Evolutionary conservation across 2,329 filamentous ascomycete species (phyloP).

Genomic region (Aspergillus sp.): DNA sequence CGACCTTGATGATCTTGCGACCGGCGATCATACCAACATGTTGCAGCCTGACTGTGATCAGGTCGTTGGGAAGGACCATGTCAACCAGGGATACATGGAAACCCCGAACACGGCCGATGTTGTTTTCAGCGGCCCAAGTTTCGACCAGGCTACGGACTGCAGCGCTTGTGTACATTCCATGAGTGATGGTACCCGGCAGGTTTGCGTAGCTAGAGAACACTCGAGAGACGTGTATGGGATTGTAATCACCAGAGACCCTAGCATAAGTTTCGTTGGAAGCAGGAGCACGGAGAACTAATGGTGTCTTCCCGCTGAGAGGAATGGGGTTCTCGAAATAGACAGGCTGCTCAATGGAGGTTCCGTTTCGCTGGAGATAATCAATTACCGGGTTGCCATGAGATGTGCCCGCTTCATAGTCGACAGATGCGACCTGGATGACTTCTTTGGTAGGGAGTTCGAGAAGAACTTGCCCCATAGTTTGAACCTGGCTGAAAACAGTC

Average conservation of each 20-base stretch:
- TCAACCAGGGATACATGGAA: conserved; percentile 97
- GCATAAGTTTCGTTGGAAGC: conserved; percentile 98
- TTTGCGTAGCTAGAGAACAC: conserved; percentile 96
- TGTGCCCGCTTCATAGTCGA: conserved; percentile 87
- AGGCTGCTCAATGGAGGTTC: conserved; percentile 90
- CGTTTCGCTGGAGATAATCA: conserved; percentile 91
- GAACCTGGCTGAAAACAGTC: conserved; percentile 84
- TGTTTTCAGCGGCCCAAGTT: conserved; percentile 99
- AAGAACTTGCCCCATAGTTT: conserved; percentile 89
- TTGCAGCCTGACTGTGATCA: conserved; percentile 90
- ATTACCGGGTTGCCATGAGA: conserved; percentile 96
- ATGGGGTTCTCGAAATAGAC: conserved; percentile 98
- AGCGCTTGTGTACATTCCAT: conserved; percentile 99
- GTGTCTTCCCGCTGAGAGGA: conserved; percentile 87
- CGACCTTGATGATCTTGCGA: conserved; percentile 99
- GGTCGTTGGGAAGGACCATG: conserved; percentile 97
- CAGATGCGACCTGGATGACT: conserved; percentile 93
- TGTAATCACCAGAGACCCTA: conserved; percentile 96
- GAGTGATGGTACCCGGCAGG: conserved; percentile 93
- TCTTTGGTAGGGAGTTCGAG: conserved; percentile 96
- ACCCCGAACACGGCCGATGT: conserved; percentile 92
- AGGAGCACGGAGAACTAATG: conserved; percentile 83
- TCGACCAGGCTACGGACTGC: conserved; percentile 94
- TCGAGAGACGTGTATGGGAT: conserved; percentile 96
- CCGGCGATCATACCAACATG: conserved; percentile 97